Base-by-base conservation (phyloP, 805 yeast species). In the Kodamaea neixiangensis region DNA sequence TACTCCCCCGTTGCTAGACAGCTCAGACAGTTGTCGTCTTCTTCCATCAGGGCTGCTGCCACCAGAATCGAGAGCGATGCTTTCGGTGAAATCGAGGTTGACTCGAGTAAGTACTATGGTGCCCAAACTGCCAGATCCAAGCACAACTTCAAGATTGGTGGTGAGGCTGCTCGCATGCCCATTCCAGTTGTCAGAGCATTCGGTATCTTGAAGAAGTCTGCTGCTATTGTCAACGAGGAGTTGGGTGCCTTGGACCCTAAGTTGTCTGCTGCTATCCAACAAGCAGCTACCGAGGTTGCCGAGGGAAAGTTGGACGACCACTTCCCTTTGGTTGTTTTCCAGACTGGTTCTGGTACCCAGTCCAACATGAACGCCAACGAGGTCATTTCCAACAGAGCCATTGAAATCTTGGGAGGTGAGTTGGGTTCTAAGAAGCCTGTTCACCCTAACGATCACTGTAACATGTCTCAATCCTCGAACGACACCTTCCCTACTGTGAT, bases 401-500 rank as follows among this genome's bases (percentile, higher is more conserved):
- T 94, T 71, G 98, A 94, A 76, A 65, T 94, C 48, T 80, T 94
- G 58, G 98, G 97, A 56, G 99, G 98, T 54, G 80, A 78, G 65
- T 74, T 87, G 65, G 99, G 99, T 54, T 86, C 97, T 55, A 94
- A 94, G 78, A 80, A 75, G 56, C 97, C 97, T 29, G 97, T 94
- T 50, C 99, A 94, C 75, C 99, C 99, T 58, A 94, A 94, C 75
- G 98, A 94, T 73, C 98, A 94, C 75, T 96, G 92, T 64, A 94
- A 94, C 80, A 92, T 90, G 89, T 89, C 97, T 15, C 98, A 94
- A 77, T 89, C 97, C n/a, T 90, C 97, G 44, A 94, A 94, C 72
- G 99, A 94, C 75, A 94, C 98, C 49, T 94, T 94, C 88, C 99
- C 99, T 60, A 92, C 99, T 34, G 99, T 93, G 50, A 94, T 94